Evolutionary conservation across 768 basidiomycete genomes (phyloP).

Genomic region (Boletus reticuloceps): DNA sequence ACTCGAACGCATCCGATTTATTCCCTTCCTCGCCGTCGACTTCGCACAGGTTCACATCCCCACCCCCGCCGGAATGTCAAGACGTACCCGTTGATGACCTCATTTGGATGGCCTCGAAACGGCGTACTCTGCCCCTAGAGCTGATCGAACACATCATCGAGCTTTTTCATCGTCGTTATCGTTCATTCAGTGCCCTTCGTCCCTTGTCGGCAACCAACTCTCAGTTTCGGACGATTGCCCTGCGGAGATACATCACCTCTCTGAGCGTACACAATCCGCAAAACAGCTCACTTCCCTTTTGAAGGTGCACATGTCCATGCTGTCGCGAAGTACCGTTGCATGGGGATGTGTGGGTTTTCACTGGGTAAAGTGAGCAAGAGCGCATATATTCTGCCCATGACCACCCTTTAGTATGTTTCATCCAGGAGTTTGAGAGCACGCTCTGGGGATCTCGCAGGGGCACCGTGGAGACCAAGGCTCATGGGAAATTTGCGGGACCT

Average conservation of each 20-base stretch:
- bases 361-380: slow-evolving; percentile 46
- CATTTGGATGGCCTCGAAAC: not conserved
- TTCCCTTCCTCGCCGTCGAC: slow-evolving; percentile 14
- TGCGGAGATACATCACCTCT: slow-evolving; percentile 35
- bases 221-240: slow-evolving; percentile 40
- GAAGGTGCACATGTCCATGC: slow-evolving; percentile 30
- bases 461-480: slow-evolving; percentile 27
- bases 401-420: not conserved
- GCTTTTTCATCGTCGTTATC: slow-evolving; percentile 17
- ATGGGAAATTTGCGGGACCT: slow-evolving; percentile 39
- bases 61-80: slow-evolving; percentile 11
- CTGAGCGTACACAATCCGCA: slow-evolving; percentile 17
- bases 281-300: slow-evolving; percentile 30
- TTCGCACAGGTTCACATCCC: slow-evolving; percentile 25
- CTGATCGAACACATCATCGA: slow-evolving; percentile 31
- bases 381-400: slow-evolving; percentile 16
- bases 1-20: slow-evolving; percentile 5
- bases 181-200: slow-evolving; percentile 34
- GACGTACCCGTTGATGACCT: not conserved
- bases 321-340: slow-evolving; percentile 15
- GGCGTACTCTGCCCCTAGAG: slow-evolving; percentile 29
- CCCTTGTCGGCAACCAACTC: slow-evolving; percentile 42
- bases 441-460: slow-evolving; percentile 16
- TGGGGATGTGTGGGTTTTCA: slow-evolving; percentile 31
- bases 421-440: slow-evolving; percentile 20